Conservation (phyloP, 495 filamentous ascomycete genomes). For the Xylaria cubensis region DNA sequence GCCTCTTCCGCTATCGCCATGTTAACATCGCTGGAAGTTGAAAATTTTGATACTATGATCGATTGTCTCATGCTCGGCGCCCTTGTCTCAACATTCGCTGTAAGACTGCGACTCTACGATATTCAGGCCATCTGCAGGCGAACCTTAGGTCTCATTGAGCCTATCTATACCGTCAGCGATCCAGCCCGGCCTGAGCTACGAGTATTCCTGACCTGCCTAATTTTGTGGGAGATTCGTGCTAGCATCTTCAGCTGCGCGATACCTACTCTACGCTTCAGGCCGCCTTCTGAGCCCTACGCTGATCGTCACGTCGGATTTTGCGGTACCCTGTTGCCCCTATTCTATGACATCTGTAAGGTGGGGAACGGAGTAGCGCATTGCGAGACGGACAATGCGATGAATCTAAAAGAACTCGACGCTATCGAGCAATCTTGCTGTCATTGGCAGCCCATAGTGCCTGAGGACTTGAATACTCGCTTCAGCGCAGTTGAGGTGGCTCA, state of each 20-base stretch:
- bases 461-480: slow-evolving; percentile 29
- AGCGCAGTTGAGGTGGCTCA: slow-evolving; percentile 30
- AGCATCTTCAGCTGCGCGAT: slow-evolving; percentile 31
- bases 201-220: slow-evolving; percentile 31
- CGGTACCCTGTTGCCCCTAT: slow-evolving; percentile 33
- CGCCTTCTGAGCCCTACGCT: slow-evolving; percentile 18
- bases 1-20: slow-evolving; percentile 30
- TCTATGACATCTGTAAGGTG: slow-evolving; percentile 35
- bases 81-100: slow-evolving; percentile 30
- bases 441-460: slow-evolving; percentile 30
- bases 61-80: slow-evolving; percentile 33
- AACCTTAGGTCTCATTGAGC: slow-evolving; percentile 32
- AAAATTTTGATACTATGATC: slow-evolving; percentile 26
- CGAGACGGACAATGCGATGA: too few relatives aligned
- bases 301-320: slow-evolving; percentile 36
- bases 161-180: slow-evolving; percentile 21
- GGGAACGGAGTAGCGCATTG: slow-evolving; percentile 25
- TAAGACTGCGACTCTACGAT: slow-evolving; percentile 32
- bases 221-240: slow-evolving; percentile 22
- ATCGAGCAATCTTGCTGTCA: slow-evolving; percentile 9
- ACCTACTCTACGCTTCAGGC: slow-evolving; percentile 34
- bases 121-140: slow-evolving; percentile 30
- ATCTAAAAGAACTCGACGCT: slow-evolving; percentile 27
- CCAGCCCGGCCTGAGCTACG: slow-evolving; percentile 28
- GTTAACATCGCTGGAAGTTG: slow-evolving; percentile 31